These are phyloP conservation scores for Cylindrotheca fusiformis DNA, from an alignment of 108 stramenopile species.

Conservation along the genomic window DNA sequence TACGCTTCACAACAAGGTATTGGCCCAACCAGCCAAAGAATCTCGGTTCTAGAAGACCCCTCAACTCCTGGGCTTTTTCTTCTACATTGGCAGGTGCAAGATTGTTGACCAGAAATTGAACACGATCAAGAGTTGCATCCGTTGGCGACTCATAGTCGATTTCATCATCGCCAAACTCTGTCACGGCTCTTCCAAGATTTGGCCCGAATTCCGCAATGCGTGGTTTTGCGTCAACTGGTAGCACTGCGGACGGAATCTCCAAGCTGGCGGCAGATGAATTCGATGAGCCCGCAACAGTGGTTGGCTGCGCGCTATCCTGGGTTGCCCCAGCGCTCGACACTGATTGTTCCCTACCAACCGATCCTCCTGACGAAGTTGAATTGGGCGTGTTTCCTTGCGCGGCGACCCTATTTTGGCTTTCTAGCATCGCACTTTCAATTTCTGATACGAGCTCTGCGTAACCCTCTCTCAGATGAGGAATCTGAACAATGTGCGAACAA, in stretches of 20 bases:
- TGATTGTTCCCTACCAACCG: background rate
- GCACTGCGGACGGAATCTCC: constrained; percentile 11
- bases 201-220: constrained; percentile 84
- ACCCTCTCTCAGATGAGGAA: constrained; percentile 89
- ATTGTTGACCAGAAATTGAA: constrained; percentile 98
- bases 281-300: background rate
- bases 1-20: constrained; percentile 97
- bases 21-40: constrained; percentile 97
- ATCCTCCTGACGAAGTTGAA: constrained; percentile 3
- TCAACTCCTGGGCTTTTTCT: constrained; percentile 86
- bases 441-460: constrained; percentile 89
- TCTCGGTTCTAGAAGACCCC: constrained; percentile 78
- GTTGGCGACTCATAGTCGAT: constrained; percentile 80
- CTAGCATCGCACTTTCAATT: constrained; percentile 78
- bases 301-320: constrained; percentile 6
- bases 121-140: constrained; percentile 84
- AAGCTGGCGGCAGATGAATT: background rate
- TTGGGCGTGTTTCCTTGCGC: constrained; percentile 6
- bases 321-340: background rate
- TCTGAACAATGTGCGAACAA: constrained; percentile 97
- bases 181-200: constrained; percentile 80
- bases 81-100: constrained; percentile 92
- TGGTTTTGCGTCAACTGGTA: constrained; percentile 18
- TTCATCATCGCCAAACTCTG: constrained; percentile 51
- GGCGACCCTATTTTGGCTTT: constrained; percentile 47